These are phyloP conservation scores for Trichophyton simii DNA, from an alignment of 2,329 filamentous ascomycete genomes.

Conservation along the genomic window DNA sequence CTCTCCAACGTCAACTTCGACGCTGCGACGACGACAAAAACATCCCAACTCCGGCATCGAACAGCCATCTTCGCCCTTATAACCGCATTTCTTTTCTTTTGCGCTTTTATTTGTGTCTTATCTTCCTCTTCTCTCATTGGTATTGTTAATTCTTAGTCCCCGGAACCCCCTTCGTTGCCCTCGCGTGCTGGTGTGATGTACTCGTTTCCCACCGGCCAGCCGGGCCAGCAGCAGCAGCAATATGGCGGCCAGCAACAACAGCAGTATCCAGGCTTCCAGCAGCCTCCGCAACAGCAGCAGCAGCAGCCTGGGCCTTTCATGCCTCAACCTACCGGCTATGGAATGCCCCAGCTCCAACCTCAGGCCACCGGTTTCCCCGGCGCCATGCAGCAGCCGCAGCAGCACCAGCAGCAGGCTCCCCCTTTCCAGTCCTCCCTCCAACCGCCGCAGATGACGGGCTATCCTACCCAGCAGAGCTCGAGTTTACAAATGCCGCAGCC, in stretches of 20 bases:
- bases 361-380: constrained; percentile 40
- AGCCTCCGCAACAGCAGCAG: constrained; percentile 38
- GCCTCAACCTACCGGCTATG: constrained; percentile 56
- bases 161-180: not conserved
- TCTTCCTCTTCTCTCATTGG: not conserved
- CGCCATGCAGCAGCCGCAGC: constrained; percentile 12
- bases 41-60: too few relatives aligned
- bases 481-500: not conserved
- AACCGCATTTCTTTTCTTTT: not conserved
- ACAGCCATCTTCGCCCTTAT: too few relatives aligned
- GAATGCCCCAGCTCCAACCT: constrained; percentile 34
- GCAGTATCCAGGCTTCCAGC: constrained; percentile 31
- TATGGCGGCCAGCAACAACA: constrained; percentile 37
- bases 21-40: not conserved
- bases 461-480: constrained; percentile 40
- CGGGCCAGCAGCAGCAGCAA: constrained; percentile 1
- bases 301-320: constrained; percentile 45
- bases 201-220: constrained; percentile 3
- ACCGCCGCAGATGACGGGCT: constrained; percentile 39
- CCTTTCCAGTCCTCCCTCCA: constrained; percentile 3
- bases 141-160: not conserved
- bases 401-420: constrained; percentile 30
- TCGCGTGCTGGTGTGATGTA: not conserved
- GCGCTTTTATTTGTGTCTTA: not conserved
- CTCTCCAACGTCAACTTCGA: not conserved